These are phyloP conservation scores for Anisodus acutangulus DNA, from an alignment of 257 asterid species.

Conservation along the genomic window DNA sequence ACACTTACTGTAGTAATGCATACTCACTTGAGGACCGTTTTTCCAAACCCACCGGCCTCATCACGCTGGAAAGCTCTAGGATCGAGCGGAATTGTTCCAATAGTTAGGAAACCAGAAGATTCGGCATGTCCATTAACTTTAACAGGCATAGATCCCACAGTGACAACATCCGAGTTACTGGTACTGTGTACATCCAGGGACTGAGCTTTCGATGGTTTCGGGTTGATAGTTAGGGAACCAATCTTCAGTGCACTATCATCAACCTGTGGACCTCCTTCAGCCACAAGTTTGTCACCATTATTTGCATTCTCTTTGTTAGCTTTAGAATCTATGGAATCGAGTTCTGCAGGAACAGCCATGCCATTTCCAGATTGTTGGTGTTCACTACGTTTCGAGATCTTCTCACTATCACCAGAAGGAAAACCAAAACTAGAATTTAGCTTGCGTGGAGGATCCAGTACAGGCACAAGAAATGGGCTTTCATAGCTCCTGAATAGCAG, in stretches of 20 bases:
- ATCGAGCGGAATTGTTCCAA: conserved; percentile 80
- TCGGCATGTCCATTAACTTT: conserved; percentile 47
- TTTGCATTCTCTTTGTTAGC: not conserved
- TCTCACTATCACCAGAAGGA: conserved; percentile 42
- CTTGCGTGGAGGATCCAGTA: conserved; percentile 67
- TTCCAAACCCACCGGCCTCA: conserved; percentile 35
- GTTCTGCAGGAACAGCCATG: conserved; percentile 18
- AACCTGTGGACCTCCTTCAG: conserved; percentile 37
- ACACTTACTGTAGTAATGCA: not conserved
- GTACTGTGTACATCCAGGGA: conserved; percentile 18
- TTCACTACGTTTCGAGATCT: conserved; percentile 25
- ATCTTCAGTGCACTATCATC: conserved; percentile 46
- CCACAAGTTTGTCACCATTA: conserved; percentile 20
- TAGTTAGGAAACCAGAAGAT: conserved; percentile 59
- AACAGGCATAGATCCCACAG: conserved; percentile 79
- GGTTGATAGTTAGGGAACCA: conserved; percentile 49
- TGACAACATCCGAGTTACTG: conserved; percentile 46
- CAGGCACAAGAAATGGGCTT: conserved; percentile 57
- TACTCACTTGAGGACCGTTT: not conserved
- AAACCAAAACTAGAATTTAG: conserved; percentile 41
- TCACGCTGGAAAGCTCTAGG: conserved; percentile 58
- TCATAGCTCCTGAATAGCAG: conserved; percentile 59
- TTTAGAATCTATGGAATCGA: not conserved
- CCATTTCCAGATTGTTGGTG: conserved; percentile 25
- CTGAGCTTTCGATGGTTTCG: conserved; percentile 41